Conservation (phyloP, 1,139 yeast species). For the Pneumocystis murina region DNA sequence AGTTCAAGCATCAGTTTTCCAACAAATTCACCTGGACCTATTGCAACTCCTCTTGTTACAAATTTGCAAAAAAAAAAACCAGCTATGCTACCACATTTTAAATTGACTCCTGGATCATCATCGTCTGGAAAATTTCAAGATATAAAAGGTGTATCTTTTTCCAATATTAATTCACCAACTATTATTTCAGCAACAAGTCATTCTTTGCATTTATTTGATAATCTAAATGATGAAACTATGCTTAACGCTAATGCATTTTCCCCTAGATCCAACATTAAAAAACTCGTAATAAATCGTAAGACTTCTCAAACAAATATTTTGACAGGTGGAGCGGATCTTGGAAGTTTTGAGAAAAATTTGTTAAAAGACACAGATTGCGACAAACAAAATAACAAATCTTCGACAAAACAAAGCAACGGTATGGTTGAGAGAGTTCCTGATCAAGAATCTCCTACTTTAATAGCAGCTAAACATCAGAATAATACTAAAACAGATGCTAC, state of each 20-base stretch:
- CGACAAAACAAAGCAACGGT: neutral
- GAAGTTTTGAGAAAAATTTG: conserved; percentile 10
- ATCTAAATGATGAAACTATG: conserved; percentile 32
- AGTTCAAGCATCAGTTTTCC: conserved; percentile 19
- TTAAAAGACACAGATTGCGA: conserved; percentile 13
- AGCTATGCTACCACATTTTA: conserved; percentile 45
- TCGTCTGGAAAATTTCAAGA: conserved; percentile 3
- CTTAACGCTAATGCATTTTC: conserved; percentile 58
- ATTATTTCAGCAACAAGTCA: conserved; percentile 3
- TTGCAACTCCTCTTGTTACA: conserved; percentile 38
- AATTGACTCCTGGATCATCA: conserved; percentile 39
- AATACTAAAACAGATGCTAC: neutral
- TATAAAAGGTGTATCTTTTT: conserved; percentile 9
- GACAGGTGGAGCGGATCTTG: conserved; percentile 14
- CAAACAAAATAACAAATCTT: neutral
- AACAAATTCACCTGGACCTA: conserved; percentile 29
- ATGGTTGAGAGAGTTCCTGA: neutral
- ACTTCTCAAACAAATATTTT: conserved; percentile 19
- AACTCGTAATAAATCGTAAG: conserved; percentile 40
- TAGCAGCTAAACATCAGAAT: neutral
- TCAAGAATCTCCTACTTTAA: neutral
- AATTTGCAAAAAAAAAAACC: conserved; percentile 34
- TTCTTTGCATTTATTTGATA: conserved; percentile 1
- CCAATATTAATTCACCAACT: conserved; percentile 3
- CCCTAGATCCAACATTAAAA: conserved; percentile 44